Evolutionary conservation across 1,284 basidiomycete genomes (phyloP), one percentile per base, ranked within the genome.

Genomic region (Violaceomyces palustris): DNA sequence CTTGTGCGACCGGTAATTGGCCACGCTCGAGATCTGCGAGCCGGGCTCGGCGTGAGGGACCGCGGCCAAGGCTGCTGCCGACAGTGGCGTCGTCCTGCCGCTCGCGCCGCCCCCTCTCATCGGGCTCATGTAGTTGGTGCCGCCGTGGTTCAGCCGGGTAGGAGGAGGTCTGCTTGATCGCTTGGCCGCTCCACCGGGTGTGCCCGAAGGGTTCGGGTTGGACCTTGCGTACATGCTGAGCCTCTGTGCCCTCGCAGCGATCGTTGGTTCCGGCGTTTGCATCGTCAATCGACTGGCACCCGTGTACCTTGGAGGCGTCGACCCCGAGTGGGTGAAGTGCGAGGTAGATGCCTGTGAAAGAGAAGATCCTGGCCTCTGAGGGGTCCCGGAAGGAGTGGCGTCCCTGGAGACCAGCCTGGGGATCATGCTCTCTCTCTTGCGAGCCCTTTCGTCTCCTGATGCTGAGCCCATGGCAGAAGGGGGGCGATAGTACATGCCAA

Each of bases 211-310:
- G n/a, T n/a, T 47, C 19, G 66, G 58, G 7, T 59, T 55, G 15
- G 57, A 48, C 18, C 51, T 42, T 10, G 54, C 51, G 35, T 62
- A 69, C 53, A 68, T 52, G 38, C 49, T 61, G 31, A 69, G 39
- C 8, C 65, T 39, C 38, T 65, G 55, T 12, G 53, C 67, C 6
- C 65, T 40, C 9, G 65, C 65, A 11, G 60, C 55, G 14, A 69
- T 61, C 9, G 50, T 55, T 3, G 67, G 67, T 22, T 69, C 67
- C 9, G 67, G 67, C 27, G 67, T 69, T 45, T 67, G 64, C 67
- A 69, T 67, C 30, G 43, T 56, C 30, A 48, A 12, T 12, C 66
- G 50, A 28, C 54, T 62, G 8, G 54, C 53, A 2, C 60, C 57
- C 17, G 42, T 39, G 39, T 55, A 64, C 6, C 50, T 39, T 38